A percentile compares a stretch with the other conserved stretches of the same genome.
Conservation (phyloP, 2,329 filamentous ascomycete species). For the Trichoderma lentiforme region DNA sequence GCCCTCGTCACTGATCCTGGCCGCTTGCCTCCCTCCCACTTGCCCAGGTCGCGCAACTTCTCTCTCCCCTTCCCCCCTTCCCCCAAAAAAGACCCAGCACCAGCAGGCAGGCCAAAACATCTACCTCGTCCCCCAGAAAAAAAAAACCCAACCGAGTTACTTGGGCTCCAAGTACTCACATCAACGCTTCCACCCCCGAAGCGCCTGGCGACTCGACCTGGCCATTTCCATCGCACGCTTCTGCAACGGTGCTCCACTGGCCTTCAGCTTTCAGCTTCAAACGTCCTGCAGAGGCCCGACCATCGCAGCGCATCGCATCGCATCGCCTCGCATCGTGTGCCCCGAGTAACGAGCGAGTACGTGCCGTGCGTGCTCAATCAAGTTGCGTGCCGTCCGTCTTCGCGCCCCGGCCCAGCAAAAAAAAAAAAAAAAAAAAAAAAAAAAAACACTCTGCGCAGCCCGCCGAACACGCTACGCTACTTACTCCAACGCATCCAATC, state of each 20-base stretch:
- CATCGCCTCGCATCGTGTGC: neutral
- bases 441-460: neutral
- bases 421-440: neutral
- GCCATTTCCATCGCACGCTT: constrained; percentile 19
- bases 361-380: neutral
- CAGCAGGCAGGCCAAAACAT: constrained; percentile 31
- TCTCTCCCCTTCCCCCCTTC: constrained; percentile 26
- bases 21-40: neutral
- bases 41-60: constrained; percentile 22
- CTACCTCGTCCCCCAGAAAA: constrained; percentile 27
- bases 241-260: constrained; percentile 14
- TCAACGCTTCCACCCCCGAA: constrained; percentile 23
- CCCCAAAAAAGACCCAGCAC: constrained; percentile 12
- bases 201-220: constrained; percentile 17
- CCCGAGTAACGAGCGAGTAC: neutral
- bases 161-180: constrained; percentile 39
- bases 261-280: neutral
- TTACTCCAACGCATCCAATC: neutral
- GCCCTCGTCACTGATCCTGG: constrained; percentile 1
- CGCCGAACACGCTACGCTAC: neutral
- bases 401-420: neutral
- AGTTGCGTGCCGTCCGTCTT: neutral
- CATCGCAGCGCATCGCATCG: neutral
- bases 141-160: constrained; percentile 32
- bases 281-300: neutral